phyloP scores from a whole-genome alignment of 768 basidiomycete species.

The Terana coerulea region DNA sequence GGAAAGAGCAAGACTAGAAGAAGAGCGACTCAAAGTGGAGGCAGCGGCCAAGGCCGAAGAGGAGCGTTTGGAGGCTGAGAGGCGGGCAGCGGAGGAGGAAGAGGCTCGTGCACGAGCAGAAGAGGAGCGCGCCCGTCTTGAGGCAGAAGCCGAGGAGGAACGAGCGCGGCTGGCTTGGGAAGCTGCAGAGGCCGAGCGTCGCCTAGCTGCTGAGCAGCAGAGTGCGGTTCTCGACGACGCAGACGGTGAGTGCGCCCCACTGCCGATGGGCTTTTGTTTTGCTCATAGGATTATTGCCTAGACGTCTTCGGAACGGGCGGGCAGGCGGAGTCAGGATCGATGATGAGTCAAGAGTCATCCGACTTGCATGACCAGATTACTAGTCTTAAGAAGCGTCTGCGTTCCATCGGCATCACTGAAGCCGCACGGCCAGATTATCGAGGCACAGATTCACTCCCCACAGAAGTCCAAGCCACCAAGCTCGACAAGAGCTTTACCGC shows the following conservation, averaged over 20 bases:
- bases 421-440: slow-evolving; percentile 39
- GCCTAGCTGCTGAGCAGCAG: background rate
- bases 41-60: background rate
- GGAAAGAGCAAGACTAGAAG: background rate
- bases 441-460: slow-evolving; percentile 45
- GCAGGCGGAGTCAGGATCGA: slow-evolving; percentile 28
- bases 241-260: background rate
- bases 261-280: background rate
- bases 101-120: background rate
- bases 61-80: slow-evolving; percentile 2
- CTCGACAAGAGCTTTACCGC: slow-evolving; percentile 44
- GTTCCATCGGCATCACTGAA: slow-evolving; percentile 57
- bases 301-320: slow-evolving; percentile 56
- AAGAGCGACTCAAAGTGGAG: background rate
- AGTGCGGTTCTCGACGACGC: background rate
- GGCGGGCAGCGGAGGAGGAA: slow-evolving; percentile 14
- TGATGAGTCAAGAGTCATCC: slow-evolving; percentile 35
- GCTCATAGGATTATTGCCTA: slow-evolving; percentile 18
- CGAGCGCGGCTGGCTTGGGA: slow-evolving; percentile 11
- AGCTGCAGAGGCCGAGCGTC: slow-evolving; percentile 15
- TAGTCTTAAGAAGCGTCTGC: slow-evolving; percentile 54
- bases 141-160: slow-evolving; percentile 8
- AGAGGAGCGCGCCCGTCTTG: background rate
- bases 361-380: slow-evolving; percentile 49
- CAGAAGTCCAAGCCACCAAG: slow-evolving; percentile 35